Base-by-base conservation (phyloP, 2,329 filamentous ascomycete species). In the Aspergillus intermedius region DNA sequence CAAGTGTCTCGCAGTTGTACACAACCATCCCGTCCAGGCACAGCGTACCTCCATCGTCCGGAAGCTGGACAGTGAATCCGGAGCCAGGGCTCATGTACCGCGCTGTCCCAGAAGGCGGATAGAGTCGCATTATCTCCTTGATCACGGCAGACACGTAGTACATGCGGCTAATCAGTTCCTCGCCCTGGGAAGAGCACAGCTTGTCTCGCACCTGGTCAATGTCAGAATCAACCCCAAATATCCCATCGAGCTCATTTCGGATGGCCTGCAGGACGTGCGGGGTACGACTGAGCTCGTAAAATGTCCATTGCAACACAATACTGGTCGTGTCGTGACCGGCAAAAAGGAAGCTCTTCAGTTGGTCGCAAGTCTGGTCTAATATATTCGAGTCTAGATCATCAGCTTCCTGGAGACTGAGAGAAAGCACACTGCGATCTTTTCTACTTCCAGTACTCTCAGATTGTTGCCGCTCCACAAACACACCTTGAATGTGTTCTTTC, bases 81-180 rank as follows among this genome's bases (percentile, higher is more conserved):
- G 50, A 45, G 1, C 54, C 50, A 1, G 48, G 45, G 4, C 45
- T 32, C 3, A 48, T 39, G 15, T 47, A 46, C 2, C 58, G 47
- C 5, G 56, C 52, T 1, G 54, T 53, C 2, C 47, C 53, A 3
- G 49, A 58, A 44, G 77, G 71, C 0, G 78, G 75, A 54, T 74
- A 77, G 22, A 82, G 55, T 1, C 79, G 71, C 2, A 82, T 66
- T 0, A 71, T 70, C 59, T 83, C 80, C 49, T 79, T 78, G 52
- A 80, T 72, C 1, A 80, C 70, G 19, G 77, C 77, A 1, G 68
- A 67, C 1, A 77, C 79, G 57, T 78, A 80, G 0, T 70, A 64
- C 35, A 82, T 52, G 3, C 37, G 67, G 30, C 72, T 65, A 54
- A 77, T 77, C 32, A 80, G 63, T 2, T 64, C 28, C 64, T 62